Evolutionary conservation across 2,329 filamentous ascomycete genomes (phyloP).

Genomic region (Fusarium albosuccineum): DNA sequence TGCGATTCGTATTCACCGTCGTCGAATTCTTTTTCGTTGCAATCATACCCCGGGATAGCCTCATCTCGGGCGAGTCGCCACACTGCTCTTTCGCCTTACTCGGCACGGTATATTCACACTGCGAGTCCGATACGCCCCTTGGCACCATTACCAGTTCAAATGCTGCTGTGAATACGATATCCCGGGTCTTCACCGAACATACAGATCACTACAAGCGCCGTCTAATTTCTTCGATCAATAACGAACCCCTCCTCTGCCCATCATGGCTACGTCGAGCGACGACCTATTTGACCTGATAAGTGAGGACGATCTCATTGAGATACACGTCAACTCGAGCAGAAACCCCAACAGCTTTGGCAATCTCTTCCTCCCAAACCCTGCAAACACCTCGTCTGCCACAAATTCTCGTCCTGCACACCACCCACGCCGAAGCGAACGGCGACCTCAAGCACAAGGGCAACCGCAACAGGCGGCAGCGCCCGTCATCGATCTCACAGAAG

Average conservation of each 20-base stretch:
- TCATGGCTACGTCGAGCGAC: slow-evolving; percentile 35
- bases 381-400: slow-evolving; percentile 22
- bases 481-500: slow-evolving; percentile 65
- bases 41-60: slow-evolving; percentile 19
- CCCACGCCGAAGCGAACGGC: slow-evolving; percentile 21
- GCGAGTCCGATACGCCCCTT: slow-evolving; percentile 13
- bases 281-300: slow-evolving; percentile 38
- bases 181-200: slow-evolving; percentile 1
- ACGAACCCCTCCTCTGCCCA: slow-evolving; percentile 8
- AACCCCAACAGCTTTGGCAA: slow-evolving; percentile 7
- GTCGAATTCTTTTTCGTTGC: slow-evolving; percentile 11
- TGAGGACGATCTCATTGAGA: slow-evolving; percentile 36
- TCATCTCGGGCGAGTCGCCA: slow-evolving; percentile 28
- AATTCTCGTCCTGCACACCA: slow-evolving; percentile 6
- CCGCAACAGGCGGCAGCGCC: slow-evolving; percentile 39
- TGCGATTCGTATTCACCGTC: slow-evolving; percentile 7
- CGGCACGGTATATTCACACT: slow-evolving; percentile 11
- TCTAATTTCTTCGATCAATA: slow-evolving; percentile 3
- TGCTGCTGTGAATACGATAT: slow-evolving; percentile 21
- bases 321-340: slow-evolving; percentile 16
- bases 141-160: slow-evolving; percentile 5
- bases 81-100: slow-evolving; percentile 17
- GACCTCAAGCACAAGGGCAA: slow-evolving; percentile 12
- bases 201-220: not conserved
- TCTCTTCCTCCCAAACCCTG: slow-evolving; percentile 37